These are phyloP conservation scores for Aspergillus sp. DNA, from an alignment of 2,329 filamentous ascomycete species.

Conservation along the genomic window DNA sequence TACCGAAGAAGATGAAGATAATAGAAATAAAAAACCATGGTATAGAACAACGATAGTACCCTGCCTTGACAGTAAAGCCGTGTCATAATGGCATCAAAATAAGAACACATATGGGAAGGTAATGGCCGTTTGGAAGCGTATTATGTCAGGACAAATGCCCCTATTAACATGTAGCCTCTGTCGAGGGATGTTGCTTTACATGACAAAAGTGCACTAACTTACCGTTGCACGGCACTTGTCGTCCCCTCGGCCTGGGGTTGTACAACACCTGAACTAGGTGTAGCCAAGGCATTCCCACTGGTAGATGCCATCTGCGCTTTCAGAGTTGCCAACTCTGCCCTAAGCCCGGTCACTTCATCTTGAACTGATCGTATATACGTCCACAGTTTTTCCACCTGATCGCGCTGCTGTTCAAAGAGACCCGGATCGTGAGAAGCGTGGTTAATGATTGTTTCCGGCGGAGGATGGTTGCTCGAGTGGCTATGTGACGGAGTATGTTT, in stretches of 20 bases:
- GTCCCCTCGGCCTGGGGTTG: slow-evolving; percentile 22
- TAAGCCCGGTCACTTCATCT: slow-evolving; percentile 45
- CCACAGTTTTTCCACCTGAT: slow-evolving; percentile 49
- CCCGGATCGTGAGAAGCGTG: slow-evolving; percentile 28
- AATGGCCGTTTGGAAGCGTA: slow-evolving; percentile 12
- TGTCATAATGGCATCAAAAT: slow-evolving; percentile 17
- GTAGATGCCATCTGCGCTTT: slow-evolving; percentile 45
- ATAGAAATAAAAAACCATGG: neutral
- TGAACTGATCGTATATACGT: slow-evolving; percentile 49
- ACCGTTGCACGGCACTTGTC: slow-evolving; percentile 23
- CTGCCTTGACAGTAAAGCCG: slow-evolving; percentile 13
- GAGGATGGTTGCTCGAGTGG: slow-evolving; percentile 40
- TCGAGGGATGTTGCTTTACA: slow-evolving; percentile 1
- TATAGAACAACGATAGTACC: slow-evolving; percentile 9
- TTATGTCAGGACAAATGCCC: slow-evolving; percentile 1
- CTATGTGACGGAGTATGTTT: slow-evolving; percentile 43
- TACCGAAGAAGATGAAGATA: neutral
- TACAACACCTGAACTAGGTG: slow-evolving; percentile 21
- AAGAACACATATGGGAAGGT: slow-evolving; percentile 15
- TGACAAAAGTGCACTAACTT: slow-evolving; percentile 7
- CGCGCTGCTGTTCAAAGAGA: slow-evolving; percentile 35
- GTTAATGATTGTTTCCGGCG: slow-evolving; percentile 34
- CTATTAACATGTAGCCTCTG: neutral
- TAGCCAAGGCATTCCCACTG: slow-evolving; percentile 29
- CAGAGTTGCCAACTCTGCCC: slow-evolving; percentile 47